Evolutionary conservation across 176 grass and related monocot genomes (phyloP).

Genomic region (Alopecurus myosuroides): DNA sequence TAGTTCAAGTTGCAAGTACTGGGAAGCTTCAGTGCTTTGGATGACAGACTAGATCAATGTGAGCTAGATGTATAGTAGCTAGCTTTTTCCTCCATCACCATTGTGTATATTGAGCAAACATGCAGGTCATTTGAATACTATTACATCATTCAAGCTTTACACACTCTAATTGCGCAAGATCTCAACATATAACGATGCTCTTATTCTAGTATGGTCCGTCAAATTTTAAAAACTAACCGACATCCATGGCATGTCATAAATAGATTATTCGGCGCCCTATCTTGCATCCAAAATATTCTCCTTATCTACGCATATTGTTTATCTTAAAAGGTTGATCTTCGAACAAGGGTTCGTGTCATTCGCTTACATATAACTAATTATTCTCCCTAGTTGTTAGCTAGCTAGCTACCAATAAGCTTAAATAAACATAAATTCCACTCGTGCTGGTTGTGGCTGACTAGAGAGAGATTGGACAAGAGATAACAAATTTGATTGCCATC

Average conservation of each 20-base stretch:
- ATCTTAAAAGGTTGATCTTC: constrained; percentile 9
- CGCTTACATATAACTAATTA: constrained; percentile 20
- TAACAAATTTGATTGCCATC: constrained; percentile 4
- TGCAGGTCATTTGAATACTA: constrained; percentile 2
- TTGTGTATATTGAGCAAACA: constrained; percentile 17
- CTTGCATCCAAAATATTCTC: constrained; percentile 34
- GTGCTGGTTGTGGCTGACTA: constrained; percentile 13
- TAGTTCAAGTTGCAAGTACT: constrained; percentile 5
- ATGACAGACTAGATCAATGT: constrained; percentile 1
- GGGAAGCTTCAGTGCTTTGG: constrained; percentile 18
- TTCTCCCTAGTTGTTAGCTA: constrained; percentile 19
- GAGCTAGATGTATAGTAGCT: not conserved
- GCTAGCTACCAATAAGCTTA: constrained; percentile 2
- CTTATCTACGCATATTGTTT: not conserved
- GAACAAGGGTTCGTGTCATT: constrained; percentile 13
- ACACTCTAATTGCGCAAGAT: constrained; percentile 39
- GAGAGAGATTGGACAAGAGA: constrained; percentile 30
- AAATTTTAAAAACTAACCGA: constrained; percentile 2
- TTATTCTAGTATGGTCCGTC: constrained; percentile 17
- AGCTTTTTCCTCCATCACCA: not conserved
- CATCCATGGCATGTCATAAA: constrained; percentile 16
- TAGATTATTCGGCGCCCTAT: not conserved
- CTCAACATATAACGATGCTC: constrained; percentile 8
- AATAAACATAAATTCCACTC: constrained; percentile 8
- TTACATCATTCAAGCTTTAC: constrained; percentile 22